phyloP scores from a whole-genome alignment of 495 filamentous ascomycete species.

The Penicillium verhagenii region DNA sequence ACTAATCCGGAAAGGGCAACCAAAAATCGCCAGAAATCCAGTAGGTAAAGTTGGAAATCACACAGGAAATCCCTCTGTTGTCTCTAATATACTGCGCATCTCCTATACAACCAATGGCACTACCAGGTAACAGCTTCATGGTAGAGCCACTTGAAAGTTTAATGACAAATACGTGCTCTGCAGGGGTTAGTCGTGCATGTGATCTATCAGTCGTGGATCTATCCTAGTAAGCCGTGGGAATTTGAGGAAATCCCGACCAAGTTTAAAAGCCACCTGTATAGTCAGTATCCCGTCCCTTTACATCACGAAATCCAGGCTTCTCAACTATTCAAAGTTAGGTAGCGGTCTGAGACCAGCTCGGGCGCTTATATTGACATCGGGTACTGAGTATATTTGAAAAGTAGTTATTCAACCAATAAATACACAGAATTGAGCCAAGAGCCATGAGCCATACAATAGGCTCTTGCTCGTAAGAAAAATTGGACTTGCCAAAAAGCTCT shows the following conservation, averaged over 20 bases:
- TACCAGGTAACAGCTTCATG: background rate
- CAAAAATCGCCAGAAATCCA: too few species aligned
- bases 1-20: too few species aligned
- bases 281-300: too few species aligned
- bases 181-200: background rate
- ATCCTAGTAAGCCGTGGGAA: background rate
- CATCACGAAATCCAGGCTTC: background rate
- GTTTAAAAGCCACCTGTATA: background rate
- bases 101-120: too few species aligned
- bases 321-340: too few species aligned
- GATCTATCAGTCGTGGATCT: background rate
- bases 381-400: background rate
- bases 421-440: slow-evolving; percentile 15
- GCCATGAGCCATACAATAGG: background rate
- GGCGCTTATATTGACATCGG: background rate
- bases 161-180: background rate
- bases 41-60: too few species aligned
- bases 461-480: background rate
- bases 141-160: background rate
- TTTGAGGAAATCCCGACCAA: background rate
- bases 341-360: background rate
- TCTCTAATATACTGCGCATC: too few species aligned
- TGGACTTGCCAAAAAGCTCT: background rate
- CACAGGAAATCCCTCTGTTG: too few species aligned
- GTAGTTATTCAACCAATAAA: slow-evolving; percentile 6